Evolutionary conservation across 495 filamentous ascomycete species (phyloP), one percentile per base, ranked within the genome.

Genomic region (Zalerion maritima): DNA sequence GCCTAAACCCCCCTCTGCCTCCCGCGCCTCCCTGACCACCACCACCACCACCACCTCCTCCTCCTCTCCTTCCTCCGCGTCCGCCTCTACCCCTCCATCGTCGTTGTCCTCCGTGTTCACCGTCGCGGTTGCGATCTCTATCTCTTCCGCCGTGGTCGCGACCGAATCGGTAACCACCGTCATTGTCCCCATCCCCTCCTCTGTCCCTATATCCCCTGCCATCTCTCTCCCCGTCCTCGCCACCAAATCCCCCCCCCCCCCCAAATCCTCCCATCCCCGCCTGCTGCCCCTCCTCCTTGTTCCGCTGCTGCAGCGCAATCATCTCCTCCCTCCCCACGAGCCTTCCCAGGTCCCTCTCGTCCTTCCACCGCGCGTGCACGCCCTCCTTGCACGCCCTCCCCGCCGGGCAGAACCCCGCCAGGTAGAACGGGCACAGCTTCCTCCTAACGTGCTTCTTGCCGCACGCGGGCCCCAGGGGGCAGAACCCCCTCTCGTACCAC

Each of bases 401-500:
- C 35, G 91, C 76, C 0, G 89, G 89, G 47, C 89, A 97, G 55
- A 97, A 97, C 1, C 91, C 91, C 1, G 82, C 81, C 17, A 96
- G 62, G 43, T 91, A 97, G 52, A 71, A 92, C n/a, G 57, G 52
- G 49, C 89, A 97, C 1, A 93, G 45, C 23, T 67, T 68, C 18
- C 81, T 72, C 18, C 72, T 57, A 28, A 91, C 72, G 51, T 97
- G 89, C 38, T 78, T 78, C 55, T 92, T 81, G 6, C 77, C 74
- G 50, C 89, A 97, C 15, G 67, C 55, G 3, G 86, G 79, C 0
- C 89, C 91, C 9, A 94, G 62, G 14, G 83, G 81, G 40, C 91
- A 96, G 56, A 94, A 96, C 1, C 89, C 89, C n/a, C 74, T 71
- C 30, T 94, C 82, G 57, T 93, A 97, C 55, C 92, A 81, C 32